These are phyloP conservation scores for Arctostaphylos glauca DNA, from an alignment of 148 eudicot species.

Conservation along the genomic window DNA sequence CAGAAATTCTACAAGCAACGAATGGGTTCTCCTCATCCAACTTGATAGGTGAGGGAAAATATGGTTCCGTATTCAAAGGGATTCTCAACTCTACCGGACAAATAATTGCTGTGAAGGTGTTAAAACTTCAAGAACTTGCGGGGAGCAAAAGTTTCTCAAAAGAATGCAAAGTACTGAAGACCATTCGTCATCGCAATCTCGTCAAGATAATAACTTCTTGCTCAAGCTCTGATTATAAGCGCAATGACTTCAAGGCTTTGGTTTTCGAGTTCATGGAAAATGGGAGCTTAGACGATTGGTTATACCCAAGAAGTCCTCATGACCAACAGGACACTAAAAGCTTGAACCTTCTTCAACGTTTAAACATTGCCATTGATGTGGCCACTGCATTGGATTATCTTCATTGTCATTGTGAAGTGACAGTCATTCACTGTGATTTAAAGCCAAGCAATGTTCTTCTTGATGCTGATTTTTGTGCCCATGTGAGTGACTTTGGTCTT, in stretches of 20 bases:
- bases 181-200: slow-evolving; percentile 30
- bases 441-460: too few species aligned
- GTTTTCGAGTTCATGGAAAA: slow-evolving; percentile 23
- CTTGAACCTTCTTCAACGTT: too few species aligned
- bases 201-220: slow-evolving; percentile 28
- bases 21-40: slow-evolving; percentile 23
- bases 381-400: too few species aligned
- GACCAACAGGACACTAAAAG: too few species aligned
- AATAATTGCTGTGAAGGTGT: slow-evolving; percentile 29
- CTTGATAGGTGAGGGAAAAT: too few species aligned
- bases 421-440: too few species aligned
- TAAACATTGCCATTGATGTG: too few species aligned
- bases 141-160: slow-evolving; percentile 25
- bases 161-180: slow-evolving; percentile 28
- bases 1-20: slow-evolving; percentile 15
- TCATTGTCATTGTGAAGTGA: too few species aligned
- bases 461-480: too few species aligned
- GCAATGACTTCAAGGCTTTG: slow-evolving; percentile 24
- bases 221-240: slow-evolving; percentile 14
- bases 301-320: too few species aligned
- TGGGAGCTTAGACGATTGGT: too few species aligned
- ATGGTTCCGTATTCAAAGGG: slow-evolving; percentile 28
- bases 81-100: neutral
- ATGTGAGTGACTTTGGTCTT: too few species aligned
- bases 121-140: slow-evolving; percentile 22